phyloP scores from a whole-genome alignment of 768 basidiomycete genomes.

The Nidula microcarpa region DNA sequence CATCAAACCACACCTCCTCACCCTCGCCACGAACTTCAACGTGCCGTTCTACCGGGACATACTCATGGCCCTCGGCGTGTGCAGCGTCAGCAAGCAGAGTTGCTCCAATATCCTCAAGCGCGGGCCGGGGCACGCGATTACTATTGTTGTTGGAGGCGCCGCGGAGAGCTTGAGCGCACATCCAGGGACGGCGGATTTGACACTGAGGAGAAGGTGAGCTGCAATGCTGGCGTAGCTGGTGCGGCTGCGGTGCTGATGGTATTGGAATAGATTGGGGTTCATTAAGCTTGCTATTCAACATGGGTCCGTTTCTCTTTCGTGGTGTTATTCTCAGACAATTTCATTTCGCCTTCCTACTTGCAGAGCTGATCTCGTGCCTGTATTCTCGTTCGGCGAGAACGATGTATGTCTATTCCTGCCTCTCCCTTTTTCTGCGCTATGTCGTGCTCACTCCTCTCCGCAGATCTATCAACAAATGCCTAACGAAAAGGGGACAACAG shows the following conservation, averaged over 20 bases:
- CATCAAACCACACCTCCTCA: conserved; percentile 89
- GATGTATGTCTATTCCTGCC: conserved; percentile 58
- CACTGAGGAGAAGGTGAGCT: conserved; percentile 62
- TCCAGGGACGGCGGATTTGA: conserved; percentile 95
- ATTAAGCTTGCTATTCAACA: conserved; percentile 92
- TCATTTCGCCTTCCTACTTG: not conserved
- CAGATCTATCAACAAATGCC: conserved; percentile 98
- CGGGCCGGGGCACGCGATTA: conserved; percentile 71
- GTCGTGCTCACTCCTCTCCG: not conserved
- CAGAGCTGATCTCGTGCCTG: conserved; percentile 94
- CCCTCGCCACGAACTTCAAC: conserved; percentile 84
- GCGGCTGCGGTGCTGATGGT: not conserved
- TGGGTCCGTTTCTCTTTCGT: conserved; percentile 47
- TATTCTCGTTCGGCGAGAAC: conserved; percentile 98
- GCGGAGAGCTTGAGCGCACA: conserved; percentile 91
- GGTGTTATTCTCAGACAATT: conserved; percentile 1
- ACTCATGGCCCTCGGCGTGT: conserved; percentile 81
- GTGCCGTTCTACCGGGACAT: conserved; percentile 94
- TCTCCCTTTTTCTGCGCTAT: not conserved
- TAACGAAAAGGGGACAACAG: conserved; percentile 86
- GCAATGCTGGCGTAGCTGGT: not conserved
- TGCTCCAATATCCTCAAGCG: conserved; percentile 82
- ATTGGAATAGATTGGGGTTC: conserved; percentile 77
- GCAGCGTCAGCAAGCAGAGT: conserved; percentile 86
- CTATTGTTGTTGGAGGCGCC: conserved; percentile 95